Base-by-base conservation (phyloP, 352 stramenopile species). In the Pythium apleroticum region DNA sequence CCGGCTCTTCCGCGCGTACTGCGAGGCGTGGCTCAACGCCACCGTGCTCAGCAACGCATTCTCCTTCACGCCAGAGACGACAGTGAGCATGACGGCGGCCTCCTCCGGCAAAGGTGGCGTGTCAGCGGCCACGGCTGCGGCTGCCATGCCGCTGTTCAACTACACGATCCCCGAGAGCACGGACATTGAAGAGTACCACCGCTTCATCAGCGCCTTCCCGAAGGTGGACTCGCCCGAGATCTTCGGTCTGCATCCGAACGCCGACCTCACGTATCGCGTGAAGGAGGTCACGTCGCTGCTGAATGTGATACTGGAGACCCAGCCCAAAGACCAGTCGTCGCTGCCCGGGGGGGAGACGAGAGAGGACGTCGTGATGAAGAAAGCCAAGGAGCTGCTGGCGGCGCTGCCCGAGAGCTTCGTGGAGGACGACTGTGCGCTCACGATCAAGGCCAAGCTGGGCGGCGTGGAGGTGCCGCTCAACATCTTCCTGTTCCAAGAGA, bases 201-300 rank as follows among this genome's bases (percentile, higher is more conserved):
- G 80, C 10, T 76, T 88, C 22, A 80, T 92, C 39, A 20, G 73
- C 15, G 57, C 66, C 5, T 90, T 91, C 50, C 85, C 85, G 4
- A 90, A 75, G 15, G 76, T 89, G 0, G 85, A 94, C 53, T 90
- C 81, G n/a, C 84, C 86, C 0, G 86, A 94, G 52, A 84, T 94
- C 14, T 94, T 94, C 66, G 86, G 86, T 0, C 60, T 94, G 33
- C 86, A 94, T 35, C 81, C 80, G 39, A 94, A 94, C 52, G 86
- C 86, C 17, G 81, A 94, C 46, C 65, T 94, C 11, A 89, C 86
- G 17, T 93, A 88, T 53, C 78, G 81, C 1, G 81, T 91, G n/a
- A 91, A 93, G 56, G 81, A 94, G 72, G 81, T 89, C 0, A 78
- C 72, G 14, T 75, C 72, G 2, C 57, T 94, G 11, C 57, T 94